These are phyloP conservation scores for Yarrowia osloensis DNA, from an alignment of 805 yeast genomes.

Conservation along the genomic window DNA sequence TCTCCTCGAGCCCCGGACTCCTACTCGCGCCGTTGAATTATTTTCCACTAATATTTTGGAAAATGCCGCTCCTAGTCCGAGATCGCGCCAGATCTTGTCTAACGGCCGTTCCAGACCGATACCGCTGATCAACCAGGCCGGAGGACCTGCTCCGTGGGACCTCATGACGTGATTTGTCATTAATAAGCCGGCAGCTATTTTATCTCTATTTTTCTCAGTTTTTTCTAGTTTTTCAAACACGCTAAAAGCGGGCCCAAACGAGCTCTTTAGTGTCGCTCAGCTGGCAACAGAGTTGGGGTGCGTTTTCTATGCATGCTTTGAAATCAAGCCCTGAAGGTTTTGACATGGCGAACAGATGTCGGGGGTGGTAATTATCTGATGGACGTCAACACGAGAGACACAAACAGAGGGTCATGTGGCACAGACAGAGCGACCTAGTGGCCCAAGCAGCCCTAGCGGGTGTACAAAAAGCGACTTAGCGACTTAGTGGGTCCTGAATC, in stretches of 20 bases:
- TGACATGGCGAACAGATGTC: neutral
- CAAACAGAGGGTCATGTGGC: neutral
- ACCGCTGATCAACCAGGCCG: neutral
- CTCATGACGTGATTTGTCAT: neutral
- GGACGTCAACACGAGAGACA: neutral
- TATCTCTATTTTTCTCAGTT: neutral
- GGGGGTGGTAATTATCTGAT: neutral
- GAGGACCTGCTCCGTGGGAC: neutral
- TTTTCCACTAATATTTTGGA: no score
- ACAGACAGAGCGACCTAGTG: no score
- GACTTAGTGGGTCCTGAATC: no score
- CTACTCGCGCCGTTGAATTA: no score
- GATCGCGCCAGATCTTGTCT: neutral
- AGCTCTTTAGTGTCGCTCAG: neutral
- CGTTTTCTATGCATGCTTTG: constrained; percentile 15
- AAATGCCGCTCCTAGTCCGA: no score
- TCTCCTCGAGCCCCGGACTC: no score
- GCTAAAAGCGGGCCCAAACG: neutral
- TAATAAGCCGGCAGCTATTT: neutral
- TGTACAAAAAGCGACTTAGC: no score
- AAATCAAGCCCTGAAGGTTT: constrained; percentile 4
- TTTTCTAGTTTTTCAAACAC: neutral
- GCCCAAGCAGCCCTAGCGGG: no score
- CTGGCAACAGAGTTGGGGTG: neutral
- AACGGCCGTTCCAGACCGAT: neutral